Conservation (phyloP, 768 basidiomycete species). For the Kwoniella europaea region DNA sequence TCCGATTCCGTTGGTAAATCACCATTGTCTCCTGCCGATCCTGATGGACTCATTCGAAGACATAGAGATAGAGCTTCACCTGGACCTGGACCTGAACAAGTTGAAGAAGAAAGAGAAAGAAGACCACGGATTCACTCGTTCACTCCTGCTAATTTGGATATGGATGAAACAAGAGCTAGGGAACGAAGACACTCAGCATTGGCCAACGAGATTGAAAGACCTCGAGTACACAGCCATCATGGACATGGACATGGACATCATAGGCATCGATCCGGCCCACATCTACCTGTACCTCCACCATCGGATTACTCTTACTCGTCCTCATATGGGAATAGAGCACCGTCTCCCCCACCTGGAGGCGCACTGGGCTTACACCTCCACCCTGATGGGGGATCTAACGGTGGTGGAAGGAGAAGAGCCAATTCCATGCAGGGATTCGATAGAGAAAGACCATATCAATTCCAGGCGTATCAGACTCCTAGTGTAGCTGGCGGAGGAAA, state of each 20-base stretch:
- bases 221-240: constrained; percentile 13
- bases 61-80: constrained; percentile 4
- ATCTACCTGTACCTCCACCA: constrained; percentile 22
- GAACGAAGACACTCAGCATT: constrained; percentile 17
- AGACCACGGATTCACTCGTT: constrained; percentile 8
- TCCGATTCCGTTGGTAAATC: constrained; percentile 3
- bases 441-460: constrained; percentile 16
- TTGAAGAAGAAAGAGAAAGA: constrained; percentile 16
- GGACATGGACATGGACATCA: constrained; percentile 21
- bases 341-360: constrained; percentile 6
- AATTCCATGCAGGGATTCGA: constrained; percentile 32
- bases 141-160: constrained; percentile 2
- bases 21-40: neutral
- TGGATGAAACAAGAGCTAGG: constrained; percentile 6
- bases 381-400: neutral
- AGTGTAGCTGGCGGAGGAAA: constrained; percentile 11
- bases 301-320: constrained; percentile 10
- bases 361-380: constrained; percentile 11
- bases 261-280: constrained; percentile 28
- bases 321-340: constrained; percentile 12
- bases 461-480: constrained; percentile 15
- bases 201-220: constrained; percentile 4
- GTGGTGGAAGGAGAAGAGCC: constrained; percentile 20
- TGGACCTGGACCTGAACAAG: neutral
- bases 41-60: neutral